phyloP scores from a whole-genome alignment of 768 basidiomycete species.

The Psilocybe cyanescens region DNA sequence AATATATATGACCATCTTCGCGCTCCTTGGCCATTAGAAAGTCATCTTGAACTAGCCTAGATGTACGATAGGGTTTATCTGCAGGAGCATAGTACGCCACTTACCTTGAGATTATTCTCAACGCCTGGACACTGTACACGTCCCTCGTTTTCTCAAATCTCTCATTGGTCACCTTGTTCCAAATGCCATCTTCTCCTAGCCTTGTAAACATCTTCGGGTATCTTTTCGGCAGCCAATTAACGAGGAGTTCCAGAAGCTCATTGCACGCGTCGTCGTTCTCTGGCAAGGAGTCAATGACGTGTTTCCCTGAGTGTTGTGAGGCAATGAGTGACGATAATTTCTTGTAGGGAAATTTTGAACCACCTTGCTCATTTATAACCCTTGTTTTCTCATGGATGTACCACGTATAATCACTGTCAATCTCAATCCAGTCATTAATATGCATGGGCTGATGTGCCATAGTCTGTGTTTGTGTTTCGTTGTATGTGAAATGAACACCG shows the following conservation, averaged over 20 bases:
- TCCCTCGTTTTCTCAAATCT: background rate
- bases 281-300: slow-evolving; percentile 3
- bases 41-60: slow-evolving; percentile 1
- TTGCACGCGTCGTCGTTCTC: slow-evolving; percentile 3
- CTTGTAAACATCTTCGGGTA: background rate
- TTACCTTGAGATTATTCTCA: background rate
- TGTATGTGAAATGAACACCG: too few relatives aligned
- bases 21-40: slow-evolving; percentile 3
- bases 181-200: background rate
- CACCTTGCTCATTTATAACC: background rate
- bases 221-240: background rate
- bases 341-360: background rate
- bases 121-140: background rate
- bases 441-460: slow-evolving; percentile 4
- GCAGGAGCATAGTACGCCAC: background rate
- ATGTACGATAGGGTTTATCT: background rate
- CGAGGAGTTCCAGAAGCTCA: background rate
- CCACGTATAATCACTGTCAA: slow-evolving; percentile 2
- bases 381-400: background rate
- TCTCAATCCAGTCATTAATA: slow-evolving; percentile 5
- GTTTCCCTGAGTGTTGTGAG: background rate
- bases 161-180: background rate
- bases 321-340: too few relatives aligned
- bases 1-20: background rate
- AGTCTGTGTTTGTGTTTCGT: background rate